Conservation (phyloP, 1,284 basidiomycete genomes). For the Porogramme epimiltina region DNA sequence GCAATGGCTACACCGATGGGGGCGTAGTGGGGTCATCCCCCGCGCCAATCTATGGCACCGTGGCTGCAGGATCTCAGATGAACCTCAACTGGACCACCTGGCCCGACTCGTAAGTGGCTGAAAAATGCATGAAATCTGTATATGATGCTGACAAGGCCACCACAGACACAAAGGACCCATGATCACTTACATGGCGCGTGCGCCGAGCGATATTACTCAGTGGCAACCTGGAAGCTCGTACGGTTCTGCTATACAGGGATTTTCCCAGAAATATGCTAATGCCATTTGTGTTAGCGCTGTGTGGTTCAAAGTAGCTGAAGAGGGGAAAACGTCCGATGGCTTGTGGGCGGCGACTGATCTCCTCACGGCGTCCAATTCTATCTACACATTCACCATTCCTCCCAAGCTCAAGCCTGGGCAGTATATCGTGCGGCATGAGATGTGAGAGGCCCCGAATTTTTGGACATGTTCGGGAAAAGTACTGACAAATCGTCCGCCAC, state of each 20-base stretch:
- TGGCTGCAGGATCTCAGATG: constrained; percentile 45
- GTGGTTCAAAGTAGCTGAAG: constrained; percentile 51
- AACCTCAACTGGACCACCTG: constrained; percentile 52
- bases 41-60: constrained; percentile 44
- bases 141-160: neutral
- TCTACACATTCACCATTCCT: constrained; percentile 50
- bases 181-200: constrained; percentile 51
- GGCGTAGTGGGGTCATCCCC: constrained; percentile 41
- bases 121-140: no score
- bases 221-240: constrained; percentile 45
- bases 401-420: constrained; percentile 45
- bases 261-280: neutral
- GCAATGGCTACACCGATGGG: constrained; percentile 43
- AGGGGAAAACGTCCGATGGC: constrained; percentile 45
- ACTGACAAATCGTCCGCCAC: neutral
- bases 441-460: constrained; percentile 29
- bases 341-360: constrained; percentile 47
- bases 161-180: constrained; percentile 37
- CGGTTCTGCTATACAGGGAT: neutral
- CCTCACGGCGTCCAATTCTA: constrained; percentile 39
- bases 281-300: constrained; percentile 34
- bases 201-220: constrained; percentile 45
- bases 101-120: constrained; percentile 42
- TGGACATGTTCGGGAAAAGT: neutral
- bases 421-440: constrained; percentile 53